Evolutionary conservation across 176 grass and related monocot species (phyloP), one percentile per base, ranked within the genome.

Genomic region (Saccharum spontaneum): DNA sequence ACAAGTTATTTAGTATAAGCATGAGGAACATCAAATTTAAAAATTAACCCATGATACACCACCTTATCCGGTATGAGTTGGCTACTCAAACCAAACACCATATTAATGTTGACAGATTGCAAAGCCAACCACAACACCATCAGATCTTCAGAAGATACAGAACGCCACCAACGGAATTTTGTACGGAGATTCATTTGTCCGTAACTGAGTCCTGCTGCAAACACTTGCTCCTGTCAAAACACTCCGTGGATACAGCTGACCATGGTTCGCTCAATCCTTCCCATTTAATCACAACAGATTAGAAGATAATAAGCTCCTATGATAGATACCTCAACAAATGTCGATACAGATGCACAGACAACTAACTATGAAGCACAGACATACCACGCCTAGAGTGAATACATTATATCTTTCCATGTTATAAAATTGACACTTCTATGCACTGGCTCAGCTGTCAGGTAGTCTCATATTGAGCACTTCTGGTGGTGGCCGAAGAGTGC

Each of bases 391-490:
- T 84, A 83, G 66, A 54, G 45, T 59, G 60, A 49, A 40, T 11
- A 43, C 48, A 62, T 33, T 23, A 31, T 24, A 65, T 23, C 44
- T 60, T 18, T 28, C 28, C 28, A 28, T 28, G 28, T 28, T 28
- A 28, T 28, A 28, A 92, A 79, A 36, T 17, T 89, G 63, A n/a
- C 73, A 46, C 49, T 28, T 67, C 69, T 83, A 63, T 75, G 76
- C 79, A 68, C 88, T 37, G 31, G 81, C 20, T 94, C 89, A 86
- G 89, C 89, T 94, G 38, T 97, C 88, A 3, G 90, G 90, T 76
- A 99, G 81, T 67, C 84, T 90, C 82, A 91, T 87, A 23, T 91
- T 86, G 50, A 94, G 79, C 40, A 89, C 90, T 84, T 99, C 97
- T 0, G 94, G 92, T 46, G 92, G 94, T 14, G 97, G 92, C 72